Percentiles rank a stretch among this genome's conserved stretches.
These are phyloP conservation scores for Aspergillus funiculosus DNA, from an alignment of 495 filamentous ascomycete genomes.

Conservation along the genomic window DNA sequence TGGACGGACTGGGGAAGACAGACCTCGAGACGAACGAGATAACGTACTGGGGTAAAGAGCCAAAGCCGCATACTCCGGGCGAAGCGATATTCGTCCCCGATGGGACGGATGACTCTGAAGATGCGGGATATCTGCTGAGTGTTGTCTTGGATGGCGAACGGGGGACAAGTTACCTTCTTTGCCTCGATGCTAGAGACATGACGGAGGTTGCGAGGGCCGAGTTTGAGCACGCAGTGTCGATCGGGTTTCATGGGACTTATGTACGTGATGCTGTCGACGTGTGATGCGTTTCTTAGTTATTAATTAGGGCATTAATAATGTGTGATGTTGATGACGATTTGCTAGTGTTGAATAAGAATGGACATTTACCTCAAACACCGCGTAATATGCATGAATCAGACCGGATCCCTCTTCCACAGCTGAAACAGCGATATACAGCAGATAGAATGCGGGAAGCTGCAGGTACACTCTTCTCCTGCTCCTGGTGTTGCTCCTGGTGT, in stretches of 20 bases:
- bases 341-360: too few species aligned
- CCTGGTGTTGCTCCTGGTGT: too few species aligned
- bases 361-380: too few species aligned
- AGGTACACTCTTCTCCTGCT: too few species aligned
- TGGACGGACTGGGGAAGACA: slow-evolving; percentile 11
- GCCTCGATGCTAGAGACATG: slow-evolving; percentile 12
- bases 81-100: slow-evolving; percentile 16
- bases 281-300: too few species aligned
- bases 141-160: slow-evolving; percentile 16
- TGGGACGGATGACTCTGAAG: slow-evolving; percentile 2
- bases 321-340: too few species aligned
- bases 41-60: slow-evolving; percentile 5
- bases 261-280: too few species aligned
- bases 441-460: too few species aligned
- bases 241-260: slow-evolving; percentile 11
- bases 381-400: too few species aligned
- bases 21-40: slow-evolving; percentile 11
- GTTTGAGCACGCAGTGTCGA: slow-evolving; percentile 1
- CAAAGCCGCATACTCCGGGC: slow-evolving; percentile 11
- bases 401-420: too few species aligned
- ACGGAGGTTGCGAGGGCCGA: slow-evolving; percentile 13
- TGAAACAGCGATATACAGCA: too few species aligned
- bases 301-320: too few species aligned
- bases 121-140: slow-evolving; percentile 15
- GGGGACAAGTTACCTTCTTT: slow-evolving; percentile 15